Evolutionary conservation across 495 filamentous ascomycete species (phyloP).

Genomic region (Cercophora scortea): DNA sequence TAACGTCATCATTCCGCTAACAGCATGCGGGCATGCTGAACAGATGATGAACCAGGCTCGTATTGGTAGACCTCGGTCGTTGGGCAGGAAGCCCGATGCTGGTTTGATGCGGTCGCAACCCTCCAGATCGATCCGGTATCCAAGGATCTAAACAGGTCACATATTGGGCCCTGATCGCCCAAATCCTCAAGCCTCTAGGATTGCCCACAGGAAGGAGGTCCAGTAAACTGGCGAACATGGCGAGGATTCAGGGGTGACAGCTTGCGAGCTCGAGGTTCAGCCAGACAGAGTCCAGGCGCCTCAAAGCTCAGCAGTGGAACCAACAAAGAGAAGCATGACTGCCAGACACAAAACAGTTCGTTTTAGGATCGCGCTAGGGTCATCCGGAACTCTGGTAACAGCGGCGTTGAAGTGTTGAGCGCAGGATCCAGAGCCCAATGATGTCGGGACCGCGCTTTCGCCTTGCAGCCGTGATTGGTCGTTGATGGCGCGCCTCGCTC

Average conservation of each 20-base stretch:
- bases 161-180: conserved; percentile 16
- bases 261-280: background rate
- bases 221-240: no score
- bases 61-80: conserved; percentile 16
- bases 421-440: conserved; percentile 4
- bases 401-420: conserved; percentile 13
- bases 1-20: conserved; percentile 7
- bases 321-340: conserved; percentile 4
- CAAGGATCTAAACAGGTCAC: conserved; percentile 9
- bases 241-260: background rate
- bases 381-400: conserved; percentile 9
- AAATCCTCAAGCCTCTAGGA: no score
- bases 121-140: conserved; percentile 16
- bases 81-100: conserved; percentile 18
- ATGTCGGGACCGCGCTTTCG: conserved; percentile 5
- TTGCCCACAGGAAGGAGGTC: no score
- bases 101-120: conserved; percentile 8
- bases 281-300: no score
- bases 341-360: background rate
- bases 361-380: conserved; percentile 2
- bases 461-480: conserved; percentile 17
- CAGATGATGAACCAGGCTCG: background rate
- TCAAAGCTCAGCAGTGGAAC: background rate
- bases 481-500: conserved; percentile 1
- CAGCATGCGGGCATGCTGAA: conserved; percentile 12